Percentiles rank a stretch among this genome's conserved stretches.
These are phyloP conservation scores for Cadophora sp. DNA, from an alignment of 2,329 filamentous ascomycete species.

Conservation along the genomic window DNA sequence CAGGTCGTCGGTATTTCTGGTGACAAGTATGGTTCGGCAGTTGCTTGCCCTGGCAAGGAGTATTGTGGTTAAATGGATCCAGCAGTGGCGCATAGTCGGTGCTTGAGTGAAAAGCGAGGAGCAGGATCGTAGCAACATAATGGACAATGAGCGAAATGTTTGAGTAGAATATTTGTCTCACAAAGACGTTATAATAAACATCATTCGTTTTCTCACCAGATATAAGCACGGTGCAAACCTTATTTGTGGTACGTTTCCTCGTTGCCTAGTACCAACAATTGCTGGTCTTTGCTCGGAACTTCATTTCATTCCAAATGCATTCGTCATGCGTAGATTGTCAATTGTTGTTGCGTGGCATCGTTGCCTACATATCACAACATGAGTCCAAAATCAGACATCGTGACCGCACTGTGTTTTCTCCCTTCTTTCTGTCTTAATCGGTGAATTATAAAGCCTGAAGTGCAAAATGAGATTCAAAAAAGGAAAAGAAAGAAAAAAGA, in stretches of 20 bases:
- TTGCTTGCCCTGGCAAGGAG: background rate
- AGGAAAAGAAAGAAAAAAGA: no score
- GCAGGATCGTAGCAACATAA: background rate
- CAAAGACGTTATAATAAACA: constrained; percentile 1
- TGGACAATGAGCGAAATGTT: background rate
- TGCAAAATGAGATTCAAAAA: no score
- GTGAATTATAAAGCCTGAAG: no score
- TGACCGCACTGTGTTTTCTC: no score
- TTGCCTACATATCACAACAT: background rate
- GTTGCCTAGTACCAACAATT: background rate
- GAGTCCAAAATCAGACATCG: background rate
- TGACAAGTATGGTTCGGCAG: background rate
- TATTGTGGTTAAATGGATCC: constrained; percentile 5
- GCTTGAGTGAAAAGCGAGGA: background rate
- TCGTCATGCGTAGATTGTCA: background rate
- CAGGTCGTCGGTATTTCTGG: constrained; percentile 1
- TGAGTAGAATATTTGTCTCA: constrained; percentile 9
- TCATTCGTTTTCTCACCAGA: background rate
- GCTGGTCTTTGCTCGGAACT: background rate
- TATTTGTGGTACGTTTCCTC: background rate
- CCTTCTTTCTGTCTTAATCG: no score
- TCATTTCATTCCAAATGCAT: background rate
- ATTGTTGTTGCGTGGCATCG: background rate
- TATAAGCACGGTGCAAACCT: background rate
- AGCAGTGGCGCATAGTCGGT: no score